A percentile compares a stretch with the other conserved stretches of the same genome.
phyloP scores from a whole-genome alignment of 306 rosid genomes.

The Quercus agrifolia region DNA sequence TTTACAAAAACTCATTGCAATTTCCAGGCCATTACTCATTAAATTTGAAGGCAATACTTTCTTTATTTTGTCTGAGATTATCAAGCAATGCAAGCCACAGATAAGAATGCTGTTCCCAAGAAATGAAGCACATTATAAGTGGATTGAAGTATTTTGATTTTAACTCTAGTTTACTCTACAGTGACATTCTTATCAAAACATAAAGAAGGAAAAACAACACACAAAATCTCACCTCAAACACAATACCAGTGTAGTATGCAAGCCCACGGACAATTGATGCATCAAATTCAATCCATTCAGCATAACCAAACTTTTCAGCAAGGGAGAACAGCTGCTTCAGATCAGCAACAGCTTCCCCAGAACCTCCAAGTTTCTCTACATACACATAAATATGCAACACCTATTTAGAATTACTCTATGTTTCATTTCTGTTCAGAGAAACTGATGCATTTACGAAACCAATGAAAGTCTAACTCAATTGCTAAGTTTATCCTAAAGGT shows the following conservation, averaged over 20 bases:
- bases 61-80: background rate
- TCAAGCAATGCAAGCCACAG: conserved; percentile 7
- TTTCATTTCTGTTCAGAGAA: background rate
- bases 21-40: background rate
- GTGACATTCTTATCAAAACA: conserved; percentile 9
- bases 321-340: conserved; percentile 78
- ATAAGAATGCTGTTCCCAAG: conserved; percentile 10
- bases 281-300: conserved; percentile 93
- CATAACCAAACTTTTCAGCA: conserved; percentile 90
- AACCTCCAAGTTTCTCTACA: conserved; percentile 67
- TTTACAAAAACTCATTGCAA: background rate
- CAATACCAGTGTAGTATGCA: conserved; percentile 94
- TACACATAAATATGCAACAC: conserved; percentile 16
- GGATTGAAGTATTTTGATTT: background rate
- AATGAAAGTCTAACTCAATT: background rate
- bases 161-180: background rate
- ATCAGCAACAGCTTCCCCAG: conserved; percentile 83
- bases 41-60: background rate
- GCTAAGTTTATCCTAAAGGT: background rate
- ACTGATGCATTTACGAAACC: background rate
- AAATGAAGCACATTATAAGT: background rate
- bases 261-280: conserved; percentile 97
- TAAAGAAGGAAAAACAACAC: background rate
- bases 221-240: conserved; percentile 75
- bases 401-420: conserved; percentile 1